phyloP scores from a whole-genome alignment of 1,284 basidiomycete genomes.

The Ganoderma lucidum region DNA sequence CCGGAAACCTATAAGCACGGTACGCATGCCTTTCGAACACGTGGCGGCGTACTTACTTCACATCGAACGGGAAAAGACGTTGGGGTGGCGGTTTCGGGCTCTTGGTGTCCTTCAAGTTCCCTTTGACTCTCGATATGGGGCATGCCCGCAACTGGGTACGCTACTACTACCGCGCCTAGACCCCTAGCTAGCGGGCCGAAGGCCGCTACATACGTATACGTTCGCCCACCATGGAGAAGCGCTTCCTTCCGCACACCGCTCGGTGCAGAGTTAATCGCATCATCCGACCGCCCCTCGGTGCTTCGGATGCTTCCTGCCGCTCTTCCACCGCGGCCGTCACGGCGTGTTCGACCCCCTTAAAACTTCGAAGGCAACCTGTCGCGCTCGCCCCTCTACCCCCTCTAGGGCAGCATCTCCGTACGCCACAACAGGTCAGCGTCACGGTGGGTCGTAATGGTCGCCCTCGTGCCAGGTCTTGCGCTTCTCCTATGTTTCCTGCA shows the following conservation, averaged over 20 bases:
- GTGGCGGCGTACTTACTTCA: not conserved
- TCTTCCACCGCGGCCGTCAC: constrained; percentile 2
- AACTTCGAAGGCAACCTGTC: not conserved
- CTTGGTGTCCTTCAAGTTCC: not conserved
- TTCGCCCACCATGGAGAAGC: not conserved
- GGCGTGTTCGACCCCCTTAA: not conserved
- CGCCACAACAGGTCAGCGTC: not conserved
- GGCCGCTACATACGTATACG: not conserved
- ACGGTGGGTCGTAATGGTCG: not conserved
- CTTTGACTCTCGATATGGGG: not conserved
- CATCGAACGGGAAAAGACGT: not conserved
- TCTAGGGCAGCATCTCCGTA: not conserved
- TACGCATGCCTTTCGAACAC: not conserved
- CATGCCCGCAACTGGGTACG: not conserved
- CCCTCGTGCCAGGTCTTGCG: not conserved
- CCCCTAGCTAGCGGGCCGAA: not conserved
- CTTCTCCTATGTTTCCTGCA: constrained; percentile 8
- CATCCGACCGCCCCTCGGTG: not conserved
- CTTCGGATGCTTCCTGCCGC: constrained; percentile 1
- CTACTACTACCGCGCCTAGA: not conserved
- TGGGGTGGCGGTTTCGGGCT: not conserved
- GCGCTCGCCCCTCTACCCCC: not conserved
- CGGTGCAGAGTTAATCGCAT: not conserved
- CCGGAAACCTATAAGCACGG: not conserved
- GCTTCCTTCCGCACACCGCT: not conserved